phyloP scores from a whole-genome alignment of 1,139 yeast genomes.

The Saccharomycopsis hybrid region DNA sequence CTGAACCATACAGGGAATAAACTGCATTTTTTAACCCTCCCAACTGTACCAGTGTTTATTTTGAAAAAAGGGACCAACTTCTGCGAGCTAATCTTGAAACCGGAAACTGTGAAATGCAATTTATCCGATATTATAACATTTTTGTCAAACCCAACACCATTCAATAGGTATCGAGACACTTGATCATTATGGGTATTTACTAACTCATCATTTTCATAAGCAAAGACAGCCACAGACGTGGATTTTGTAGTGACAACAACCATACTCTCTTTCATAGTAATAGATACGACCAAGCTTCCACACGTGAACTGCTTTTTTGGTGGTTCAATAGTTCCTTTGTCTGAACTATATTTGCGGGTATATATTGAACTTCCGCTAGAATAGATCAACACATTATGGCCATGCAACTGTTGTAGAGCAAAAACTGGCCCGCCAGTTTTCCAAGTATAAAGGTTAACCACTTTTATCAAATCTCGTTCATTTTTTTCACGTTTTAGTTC shows the following conservation, averaged over 20 bases:
- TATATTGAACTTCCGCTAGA: constrained; percentile 10
- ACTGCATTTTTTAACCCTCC: constrained; percentile 3
- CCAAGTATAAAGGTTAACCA: constrained; percentile 12
- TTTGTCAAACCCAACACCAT: constrained; percentile 1
- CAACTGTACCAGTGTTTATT: not conserved
- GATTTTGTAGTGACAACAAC: constrained; percentile 8
- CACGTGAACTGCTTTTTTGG: constrained; percentile 6
- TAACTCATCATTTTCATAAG: not conserved
- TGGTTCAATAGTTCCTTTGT: constrained; percentile 4
- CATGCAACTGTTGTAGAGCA: constrained; percentile 5
- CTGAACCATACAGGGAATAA: constrained; percentile 11
- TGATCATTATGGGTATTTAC: constrained; percentile 1
- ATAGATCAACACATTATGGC: constrained; percentile 10
- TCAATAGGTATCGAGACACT: constrained; percentile 2
- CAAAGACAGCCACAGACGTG: constrained; percentile 3
- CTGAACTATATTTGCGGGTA: constrained; percentile 7
- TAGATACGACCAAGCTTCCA: constrained; percentile 8
- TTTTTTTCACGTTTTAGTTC: constrained; percentile 13
- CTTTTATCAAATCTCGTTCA: constrained; percentile 8
- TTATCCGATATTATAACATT: constrained; percentile 10
- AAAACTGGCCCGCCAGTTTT: constrained; percentile 14
- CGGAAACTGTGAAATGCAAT: constrained; percentile 12
- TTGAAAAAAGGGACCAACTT: constrained; percentile 3
- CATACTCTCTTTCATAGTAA: not conserved
- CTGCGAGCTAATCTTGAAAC: not conserved